Evolutionary conservation across 208 protist species (phyloP).

Genomic region (Leptomonas seymouri): DNA sequence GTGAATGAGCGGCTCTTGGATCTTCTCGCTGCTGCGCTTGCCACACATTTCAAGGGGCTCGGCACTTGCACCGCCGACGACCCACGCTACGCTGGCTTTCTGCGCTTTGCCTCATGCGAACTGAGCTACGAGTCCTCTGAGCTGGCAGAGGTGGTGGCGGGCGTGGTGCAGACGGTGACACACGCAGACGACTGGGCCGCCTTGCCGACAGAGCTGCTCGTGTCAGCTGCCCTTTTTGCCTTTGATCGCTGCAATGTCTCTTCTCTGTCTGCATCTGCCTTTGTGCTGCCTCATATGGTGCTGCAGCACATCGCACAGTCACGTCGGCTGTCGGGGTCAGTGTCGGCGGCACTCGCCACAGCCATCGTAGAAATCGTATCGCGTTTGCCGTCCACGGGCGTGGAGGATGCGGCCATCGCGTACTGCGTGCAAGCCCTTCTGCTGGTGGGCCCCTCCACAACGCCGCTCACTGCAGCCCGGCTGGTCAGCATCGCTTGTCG

Average conservation of each 20-base stretch:
- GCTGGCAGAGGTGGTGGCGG: conserved; percentile 30
- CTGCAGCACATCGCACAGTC: conserved; percentile 25
- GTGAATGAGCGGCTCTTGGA: conserved; percentile 57
- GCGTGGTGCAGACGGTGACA: conserved; percentile 34
- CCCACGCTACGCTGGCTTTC: conserved; percentile 4
- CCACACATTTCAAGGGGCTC: conserved; percentile 7
- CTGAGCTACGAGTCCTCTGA: conserved; percentile 45
- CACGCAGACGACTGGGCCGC: conserved; percentile 2
- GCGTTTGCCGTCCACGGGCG: neutral
- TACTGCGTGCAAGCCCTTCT: conserved; percentile 12
- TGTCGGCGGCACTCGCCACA: conserved; percentile 6
- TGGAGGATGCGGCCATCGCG: neutral
- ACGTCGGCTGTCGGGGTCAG: conserved; percentile 1
- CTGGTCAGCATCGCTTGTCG: conserved; percentile 6
- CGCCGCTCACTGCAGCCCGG: neutral
- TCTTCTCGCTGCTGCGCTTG: conserved; percentile 30
- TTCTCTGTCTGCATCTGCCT: neutral
- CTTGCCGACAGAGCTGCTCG: conserved; percentile 12
- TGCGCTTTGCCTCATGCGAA: conserved; percentile 38
- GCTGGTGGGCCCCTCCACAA: neutral
- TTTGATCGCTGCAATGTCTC: conserved; percentile 9
- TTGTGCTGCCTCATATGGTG: conserved; percentile 22
- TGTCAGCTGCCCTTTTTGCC: conserved; percentile 20
- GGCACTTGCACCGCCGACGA: neutral
- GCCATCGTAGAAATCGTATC: conserved; percentile 13